Base-by-base conservation (phyloP, 1,284 basidiomycete genomes). In the Pyrrhoderma lamaoense region DNA sequence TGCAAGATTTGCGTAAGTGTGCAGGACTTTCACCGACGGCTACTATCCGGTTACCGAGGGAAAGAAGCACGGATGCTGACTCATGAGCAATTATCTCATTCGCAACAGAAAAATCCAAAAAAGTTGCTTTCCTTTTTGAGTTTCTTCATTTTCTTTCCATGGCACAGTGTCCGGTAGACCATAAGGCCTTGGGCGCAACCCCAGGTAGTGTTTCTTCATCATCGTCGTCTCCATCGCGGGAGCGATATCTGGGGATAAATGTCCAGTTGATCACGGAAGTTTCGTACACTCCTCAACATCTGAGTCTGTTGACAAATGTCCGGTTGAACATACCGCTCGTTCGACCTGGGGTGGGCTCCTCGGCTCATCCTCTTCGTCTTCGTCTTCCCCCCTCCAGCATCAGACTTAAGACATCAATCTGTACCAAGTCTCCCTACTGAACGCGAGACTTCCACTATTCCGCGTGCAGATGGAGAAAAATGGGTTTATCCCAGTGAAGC, bases 401-500 rank as follows among this genome's bases (percentile, higher is more conserved):
- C 69, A 49, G 7, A 5, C 7, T 31, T 31, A 31, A 11, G 27
- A 31, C 27, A 31, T 11, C n/a, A n/a, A n/a, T n/a, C n/a, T n/a
- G n/a, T n/a, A n/a, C 35, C 35, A 9, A 37, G 16, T 37, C 71
- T 87, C 55, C 83, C 82, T 8, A 74, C 70, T 8, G 76, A 87
- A 8, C 82, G 94, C 55, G 87, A 90, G 62, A 75, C 81, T 23
- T 97, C 94, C 3, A 89, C 91, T 13, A 98, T 98, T 64, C 95
- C 94, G 7, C 81, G 85, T 60, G 61, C 70, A 11, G 67, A 73
- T 39, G 78, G 80, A 49, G 74, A 75, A 42, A 87, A 92, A 55
- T 99, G 95, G 95, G 89, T 97, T 27, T 99, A 99, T 68, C 95
- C 95, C n/a, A 98, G 95, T 9, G 90, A 97, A 61, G 81, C 87